Conservation (phyloP, 768 basidiomycete species). For the Mycena galericulata region DNA sequence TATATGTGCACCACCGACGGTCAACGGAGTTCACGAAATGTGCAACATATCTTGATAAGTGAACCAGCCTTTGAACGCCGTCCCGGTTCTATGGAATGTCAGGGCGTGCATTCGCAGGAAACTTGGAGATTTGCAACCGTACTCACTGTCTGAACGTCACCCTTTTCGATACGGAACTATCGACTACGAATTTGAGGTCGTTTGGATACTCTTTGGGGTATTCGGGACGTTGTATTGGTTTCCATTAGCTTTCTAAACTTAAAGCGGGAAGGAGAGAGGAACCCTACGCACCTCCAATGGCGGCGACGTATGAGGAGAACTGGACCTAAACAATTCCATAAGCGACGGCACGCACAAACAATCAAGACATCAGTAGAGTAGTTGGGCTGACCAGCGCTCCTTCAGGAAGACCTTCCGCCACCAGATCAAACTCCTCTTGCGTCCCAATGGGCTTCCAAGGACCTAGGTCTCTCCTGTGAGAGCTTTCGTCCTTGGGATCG, state of each 20-base stretch:
- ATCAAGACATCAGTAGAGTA: background rate
- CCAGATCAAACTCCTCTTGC: slow-evolving; percentile 23
- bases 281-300: slow-evolving; percentile 16
- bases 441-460: slow-evolving; percentile 19
- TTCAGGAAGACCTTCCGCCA: slow-evolving; percentile 18
- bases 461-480: slow-evolving; percentile 13
- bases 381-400: slow-evolving; percentile 10
- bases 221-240: too few species aligned
- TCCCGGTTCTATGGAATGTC: slow-evolving; percentile 7
- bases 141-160: slow-evolving; percentile 18
- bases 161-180: slow-evolving; percentile 9
- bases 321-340: slow-evolving; percentile 5
- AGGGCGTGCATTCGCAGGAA: background rate
- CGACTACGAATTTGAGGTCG: slow-evolving; percentile 8
- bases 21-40: too few species aligned
- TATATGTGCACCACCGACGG: too few species aligned
- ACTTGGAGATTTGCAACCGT: background rate
- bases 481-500: slow-evolving; percentile 5
- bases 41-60: slow-evolving; percentile 12
- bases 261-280: background rate
- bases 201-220: slow-evolving; percentile 4
- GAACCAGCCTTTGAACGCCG: slow-evolving; percentile 24
- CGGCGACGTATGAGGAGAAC: slow-evolving; percentile 20
- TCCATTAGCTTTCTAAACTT: too few species aligned
- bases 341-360: too few species aligned